Evolutionary conservation across 371 early-diverging fungal genomes (phyloP).

Genomic region (Mortierella sp.): DNA sequence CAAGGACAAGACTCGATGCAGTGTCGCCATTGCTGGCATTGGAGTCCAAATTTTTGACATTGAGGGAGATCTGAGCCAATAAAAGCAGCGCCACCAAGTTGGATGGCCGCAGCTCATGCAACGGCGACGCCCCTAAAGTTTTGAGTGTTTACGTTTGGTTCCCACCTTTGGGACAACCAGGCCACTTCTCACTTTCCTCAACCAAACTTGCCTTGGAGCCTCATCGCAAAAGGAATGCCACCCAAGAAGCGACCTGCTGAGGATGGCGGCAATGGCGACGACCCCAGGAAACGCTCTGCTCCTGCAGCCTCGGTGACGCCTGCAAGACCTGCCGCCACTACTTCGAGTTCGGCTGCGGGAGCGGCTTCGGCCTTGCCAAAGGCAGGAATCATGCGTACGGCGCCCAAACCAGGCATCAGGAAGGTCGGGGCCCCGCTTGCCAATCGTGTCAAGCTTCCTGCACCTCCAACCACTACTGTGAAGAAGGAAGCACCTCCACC

Average conservation of each 20-base stretch:
- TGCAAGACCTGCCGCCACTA: constrained; percentile 22
- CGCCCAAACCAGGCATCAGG: constrained; percentile 48
- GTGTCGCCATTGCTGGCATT: constrained; percentile 63
- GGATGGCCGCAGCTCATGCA: not conserved
- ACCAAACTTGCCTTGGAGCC: not conserved
- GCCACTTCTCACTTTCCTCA: too few species aligned
- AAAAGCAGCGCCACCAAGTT: constrained; percentile 19
- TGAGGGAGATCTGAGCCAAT: not conserved
- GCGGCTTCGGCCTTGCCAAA: constrained; percentile 19
- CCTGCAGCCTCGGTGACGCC: constrained; percentile 2
- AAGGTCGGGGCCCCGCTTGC: constrained; percentile 39
- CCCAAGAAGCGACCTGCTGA: constrained; percentile 55
- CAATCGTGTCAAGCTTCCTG: constrained; percentile 26
- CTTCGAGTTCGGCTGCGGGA: constrained; percentile 18
- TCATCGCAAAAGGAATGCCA: constrained; percentile 32
- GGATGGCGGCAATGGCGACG: constrained; percentile 27
- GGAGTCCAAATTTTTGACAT: constrained; percentile 58
- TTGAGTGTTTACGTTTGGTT: constrained; percentile 6
- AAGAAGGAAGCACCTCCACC: constrained; percentile 49
- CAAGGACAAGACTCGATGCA: constrained; percentile 28
- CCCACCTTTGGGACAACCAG: too few species aligned
- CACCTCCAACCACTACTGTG: constrained; percentile 3
- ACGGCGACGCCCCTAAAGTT: constrained; percentile 12
- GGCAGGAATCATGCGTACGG: constrained; percentile 37
- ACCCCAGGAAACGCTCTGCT: constrained; percentile 35